Evolutionary conservation across 352 stramenopile genomes (phyloP), one percentile per base, ranked within the genome.

Genomic region (Elongisporangium prolatum): DNA sequence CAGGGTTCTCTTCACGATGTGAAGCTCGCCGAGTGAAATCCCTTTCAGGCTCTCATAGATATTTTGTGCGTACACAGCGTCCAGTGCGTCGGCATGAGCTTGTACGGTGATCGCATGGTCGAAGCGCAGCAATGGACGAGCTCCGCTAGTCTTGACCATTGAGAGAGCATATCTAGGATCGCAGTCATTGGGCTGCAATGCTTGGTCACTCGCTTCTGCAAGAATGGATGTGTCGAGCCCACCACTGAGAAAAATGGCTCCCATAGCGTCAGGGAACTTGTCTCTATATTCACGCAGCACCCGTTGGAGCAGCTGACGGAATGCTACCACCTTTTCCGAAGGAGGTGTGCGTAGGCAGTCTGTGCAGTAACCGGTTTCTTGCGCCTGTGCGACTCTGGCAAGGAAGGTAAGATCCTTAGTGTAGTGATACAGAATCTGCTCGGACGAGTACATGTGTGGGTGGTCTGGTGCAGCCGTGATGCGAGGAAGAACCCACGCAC

Each of bases 381-480:
- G 64, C 37, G 78, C 75, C 13, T 57, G 49, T 10, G 78, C 67
- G 21, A 78, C 60, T 7, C 68, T 63, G 14, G 66, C 59, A 21
- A 88, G 69, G 20, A 78, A 75, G 20, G 59, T 55, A 24, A 83
- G 21, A 21, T 87, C 78, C 17, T 89, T 91, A 28, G 77, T 84
- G 67, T 91, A 89, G 21, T 91, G 82, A 48, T 89, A 91, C 59
- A 88, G 50, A 16, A 74, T 80, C 63, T 92, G 82, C 52, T 85
- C 76, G 17, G 57, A 61, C 21, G 72, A 72, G 63, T 92, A 90
- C 77, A 81, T 85, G 48, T 72, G 69, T 9, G 62, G 60, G 53
- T 92, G 82, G 40, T 72, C 68, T 2, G 82, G 82, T n/a, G 72
- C 66, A 34, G 89, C 69, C 3, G 72, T 77, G 40, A 89, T 74